Percentiles rank a stretch among this genome's conserved stretches.
These are phyloP conservation scores for Steccherinum ochraceum DNA, from an alignment of 768 basidiomycete genomes.

Conservation along the genomic window DNA sequence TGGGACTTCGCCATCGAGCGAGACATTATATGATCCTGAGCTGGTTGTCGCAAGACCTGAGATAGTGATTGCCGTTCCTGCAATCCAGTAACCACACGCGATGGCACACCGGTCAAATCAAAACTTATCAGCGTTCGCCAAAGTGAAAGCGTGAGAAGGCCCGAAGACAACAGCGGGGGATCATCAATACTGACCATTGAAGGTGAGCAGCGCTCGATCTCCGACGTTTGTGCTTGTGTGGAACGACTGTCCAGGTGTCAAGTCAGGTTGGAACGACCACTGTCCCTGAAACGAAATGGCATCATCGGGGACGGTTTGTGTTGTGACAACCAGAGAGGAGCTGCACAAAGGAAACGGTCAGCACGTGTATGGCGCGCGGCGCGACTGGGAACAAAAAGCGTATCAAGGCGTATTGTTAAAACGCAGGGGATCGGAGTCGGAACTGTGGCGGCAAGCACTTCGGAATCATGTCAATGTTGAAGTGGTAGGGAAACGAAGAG, in stretches of 20 bases:
- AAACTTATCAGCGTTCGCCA: neutral
- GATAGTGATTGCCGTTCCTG: conserved; percentile 59
- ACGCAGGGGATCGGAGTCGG: neutral
- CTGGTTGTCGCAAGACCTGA: conserved; percentile 52
- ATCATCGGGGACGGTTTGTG: conserved; percentile 33
- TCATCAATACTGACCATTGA: conserved; percentile 37
- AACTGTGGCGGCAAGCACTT: neutral
- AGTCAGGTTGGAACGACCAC: conserved; percentile 37
- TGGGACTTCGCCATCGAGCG: conserved; percentile 32
- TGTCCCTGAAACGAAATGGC: conserved; percentile 45
- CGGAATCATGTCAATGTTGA: neutral
- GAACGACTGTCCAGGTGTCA: conserved; percentile 21
- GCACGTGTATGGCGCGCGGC: neutral
- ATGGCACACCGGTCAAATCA: conserved; percentile 2
- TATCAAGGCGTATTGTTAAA: neutral
- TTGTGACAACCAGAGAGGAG: neutral
- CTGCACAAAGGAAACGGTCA: neutral
- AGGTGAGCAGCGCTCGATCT: conserved; percentile 36
- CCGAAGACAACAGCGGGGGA: neutral
- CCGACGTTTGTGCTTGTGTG: conserved; percentile 33
- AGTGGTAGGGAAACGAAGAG: neutral
- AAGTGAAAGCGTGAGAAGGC: conserved; percentile 11
- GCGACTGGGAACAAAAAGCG: neutral
- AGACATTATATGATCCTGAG: conserved; percentile 55
- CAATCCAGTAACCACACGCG: neutral